These are phyloP conservation scores for Osmozyma mogii DNA, from an alignment of 805 yeast species.

Conservation along the genomic window DNA sequence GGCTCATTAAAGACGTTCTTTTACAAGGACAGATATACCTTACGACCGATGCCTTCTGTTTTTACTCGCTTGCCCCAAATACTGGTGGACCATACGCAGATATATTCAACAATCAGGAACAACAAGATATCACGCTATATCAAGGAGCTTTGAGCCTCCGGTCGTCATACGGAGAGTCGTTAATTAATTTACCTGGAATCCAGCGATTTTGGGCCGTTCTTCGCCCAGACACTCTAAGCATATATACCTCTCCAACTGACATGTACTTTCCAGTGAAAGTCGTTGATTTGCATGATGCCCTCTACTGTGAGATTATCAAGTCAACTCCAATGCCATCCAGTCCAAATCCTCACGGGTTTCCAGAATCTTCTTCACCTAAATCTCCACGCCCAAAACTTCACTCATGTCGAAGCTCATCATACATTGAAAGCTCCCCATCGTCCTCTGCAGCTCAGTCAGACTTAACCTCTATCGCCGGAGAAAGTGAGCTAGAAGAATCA, in stretches of 20 bases:
- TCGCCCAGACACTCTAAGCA: conserved; percentile 56
- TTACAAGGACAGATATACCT: conserved; percentile 80
- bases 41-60: conserved; percentile 56
- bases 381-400: too few species aligned
- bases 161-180: conserved; percentile 30
- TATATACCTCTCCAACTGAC: conserved; percentile 67
- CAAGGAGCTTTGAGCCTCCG: conserved; percentile 33
- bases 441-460: too few species aligned
- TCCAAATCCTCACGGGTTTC: too few species aligned
- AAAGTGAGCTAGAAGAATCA: too few species aligned
- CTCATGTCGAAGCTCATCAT: too few species aligned
- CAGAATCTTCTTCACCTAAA: too few species aligned
- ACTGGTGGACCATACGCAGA: conserved; percentile 2
- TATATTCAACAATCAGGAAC: conserved; percentile 12
- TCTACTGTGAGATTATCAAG: conserved; percentile 48
- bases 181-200: conserved; percentile 25
- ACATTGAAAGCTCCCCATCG: too few species aligned
- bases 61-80: conserved; percentile 73
- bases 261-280: conserved; percentile 77
- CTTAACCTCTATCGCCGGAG: too few species aligned
- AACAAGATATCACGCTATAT: conserved; percentile 20
- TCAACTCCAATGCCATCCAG: too few species aligned
- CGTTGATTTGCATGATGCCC: conserved; percentile 61
- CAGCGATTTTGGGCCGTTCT: conserved; percentile 76
- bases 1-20: conserved; percentile 77